Conservation (phyloP, 164 flowering plant genomes). For the Sextonia rubra region DNA sequence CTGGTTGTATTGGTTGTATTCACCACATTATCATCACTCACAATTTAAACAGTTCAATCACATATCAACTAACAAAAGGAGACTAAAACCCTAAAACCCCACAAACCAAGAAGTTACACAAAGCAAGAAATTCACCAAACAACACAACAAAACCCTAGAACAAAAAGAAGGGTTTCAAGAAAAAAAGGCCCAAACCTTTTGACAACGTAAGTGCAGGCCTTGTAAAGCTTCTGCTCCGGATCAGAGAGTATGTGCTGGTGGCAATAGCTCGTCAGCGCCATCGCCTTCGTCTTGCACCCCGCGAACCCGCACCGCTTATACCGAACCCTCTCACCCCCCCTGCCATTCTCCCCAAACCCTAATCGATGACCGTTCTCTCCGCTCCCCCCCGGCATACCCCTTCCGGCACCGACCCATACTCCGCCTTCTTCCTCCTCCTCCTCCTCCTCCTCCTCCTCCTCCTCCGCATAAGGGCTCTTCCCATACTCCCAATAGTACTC, state of each 20-base stretch:
- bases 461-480: conserved; percentile 49
- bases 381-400: conserved; percentile 9
- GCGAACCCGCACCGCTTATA: conserved; percentile 12
- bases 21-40: not conserved
- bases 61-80: not conserved
- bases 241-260: conserved; percentile 70
- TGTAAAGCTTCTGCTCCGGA: conserved; percentile 71
- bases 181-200: conserved; percentile 45
- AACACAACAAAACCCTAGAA: not conserved
- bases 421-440: conserved; percentile 32
- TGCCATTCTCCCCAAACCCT: not conserved
- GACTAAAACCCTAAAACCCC: not conserved
- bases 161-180: not conserved
- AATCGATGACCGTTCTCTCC: not conserved
- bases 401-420: conserved; percentile 4
- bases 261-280: conserved; percentile 75
- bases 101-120: not conserved
- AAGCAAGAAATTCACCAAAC: no score
- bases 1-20: not conserved
- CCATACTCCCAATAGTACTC: conserved; percentile 74
- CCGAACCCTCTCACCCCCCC: not conserved
- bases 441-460: conserved; percentile 22
- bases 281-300: conserved; percentile 73
- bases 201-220: conserved; percentile 50
- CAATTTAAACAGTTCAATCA: not conserved